Evolutionary conservation across 768 basidiomycete genomes (phyloP).

Genomic region (Trametes cubensis): DNA sequence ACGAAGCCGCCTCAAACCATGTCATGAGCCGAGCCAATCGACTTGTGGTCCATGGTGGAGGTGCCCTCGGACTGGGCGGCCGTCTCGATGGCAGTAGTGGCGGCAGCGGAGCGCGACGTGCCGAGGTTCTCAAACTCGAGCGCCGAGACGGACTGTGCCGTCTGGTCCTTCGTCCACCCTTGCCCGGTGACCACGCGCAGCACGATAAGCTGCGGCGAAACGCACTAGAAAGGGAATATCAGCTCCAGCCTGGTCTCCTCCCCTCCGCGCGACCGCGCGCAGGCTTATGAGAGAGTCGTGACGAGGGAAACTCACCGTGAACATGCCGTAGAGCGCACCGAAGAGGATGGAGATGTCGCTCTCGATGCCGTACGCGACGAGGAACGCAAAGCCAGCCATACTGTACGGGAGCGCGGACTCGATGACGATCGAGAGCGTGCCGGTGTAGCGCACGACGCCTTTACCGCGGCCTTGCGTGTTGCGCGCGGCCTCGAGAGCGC

Average conservation of each 20-base stretch:
- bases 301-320: conserved; percentile 19
- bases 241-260: too few species aligned
- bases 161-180: conserved; percentile 20
- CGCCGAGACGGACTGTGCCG: conserved; percentile 10
- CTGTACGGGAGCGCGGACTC: conserved; percentile 30
- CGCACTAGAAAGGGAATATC: conserved; percentile 9
- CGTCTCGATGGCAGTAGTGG: conserved; percentile 1
- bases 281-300: not conserved
- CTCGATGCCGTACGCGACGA: conserved; percentile 25
- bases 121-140: conserved; percentile 15
- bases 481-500: conserved; percentile 12
- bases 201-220: conserved; percentile 28
- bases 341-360: conserved; percentile 25
- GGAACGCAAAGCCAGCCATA: conserved; percentile 26
- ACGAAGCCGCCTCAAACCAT: not conserved
- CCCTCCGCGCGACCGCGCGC: too few species aligned
- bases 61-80: conserved; percentile 1
- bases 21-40: conserved; percentile 2
- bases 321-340: conserved; percentile 24
- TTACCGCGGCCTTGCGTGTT: not conserved
- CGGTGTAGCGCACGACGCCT: conserved; percentile 15
- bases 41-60: conserved; percentile 9
- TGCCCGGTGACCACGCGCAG: conserved; percentile 22
- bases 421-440: conserved; percentile 23
- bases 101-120: not conserved